phyloP scores from a whole-genome alignment of 257 asterid species.

The Solanum microdontum region DNA sequence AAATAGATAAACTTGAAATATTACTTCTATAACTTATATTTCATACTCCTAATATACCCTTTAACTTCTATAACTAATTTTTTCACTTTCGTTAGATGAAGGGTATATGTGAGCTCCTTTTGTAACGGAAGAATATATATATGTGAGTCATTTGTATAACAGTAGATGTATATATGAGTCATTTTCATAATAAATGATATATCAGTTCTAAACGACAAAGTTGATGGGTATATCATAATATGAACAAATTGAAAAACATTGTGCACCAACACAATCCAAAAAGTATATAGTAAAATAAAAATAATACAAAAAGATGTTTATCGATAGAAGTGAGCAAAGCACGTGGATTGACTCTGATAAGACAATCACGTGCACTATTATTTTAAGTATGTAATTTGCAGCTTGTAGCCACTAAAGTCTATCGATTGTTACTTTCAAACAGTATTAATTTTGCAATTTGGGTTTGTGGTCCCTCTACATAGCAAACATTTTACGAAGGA shows the following conservation, averaged over 20 bases:
- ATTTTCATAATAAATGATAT: fast-evolving
- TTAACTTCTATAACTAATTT: too few relatives aligned
- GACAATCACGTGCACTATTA: neutral
- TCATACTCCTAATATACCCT: neutral
- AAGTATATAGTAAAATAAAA: neutral
- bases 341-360: neutral
- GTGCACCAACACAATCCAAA: neutral
- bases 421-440: neutral
- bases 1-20: neutral
- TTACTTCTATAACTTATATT: neutral
- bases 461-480: neutral
- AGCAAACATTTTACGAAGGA: neutral
- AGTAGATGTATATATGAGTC: fast-evolving
- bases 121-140: too few relatives aligned
- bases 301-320: neutral
- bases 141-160: too few relatives aligned
- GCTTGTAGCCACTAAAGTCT: neutral
- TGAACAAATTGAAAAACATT: neutral
- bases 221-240: too few relatives aligned
- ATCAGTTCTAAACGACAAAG: too few relatives aligned
- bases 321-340: neutral
- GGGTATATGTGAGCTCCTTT: too few relatives aligned
- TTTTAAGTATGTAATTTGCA: neutral
- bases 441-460: neutral
- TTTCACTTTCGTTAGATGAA: too few relatives aligned